Conservation (phyloP, 1,139 yeast genomes). For the Nakaseomyces uthaithaninus region DNA sequence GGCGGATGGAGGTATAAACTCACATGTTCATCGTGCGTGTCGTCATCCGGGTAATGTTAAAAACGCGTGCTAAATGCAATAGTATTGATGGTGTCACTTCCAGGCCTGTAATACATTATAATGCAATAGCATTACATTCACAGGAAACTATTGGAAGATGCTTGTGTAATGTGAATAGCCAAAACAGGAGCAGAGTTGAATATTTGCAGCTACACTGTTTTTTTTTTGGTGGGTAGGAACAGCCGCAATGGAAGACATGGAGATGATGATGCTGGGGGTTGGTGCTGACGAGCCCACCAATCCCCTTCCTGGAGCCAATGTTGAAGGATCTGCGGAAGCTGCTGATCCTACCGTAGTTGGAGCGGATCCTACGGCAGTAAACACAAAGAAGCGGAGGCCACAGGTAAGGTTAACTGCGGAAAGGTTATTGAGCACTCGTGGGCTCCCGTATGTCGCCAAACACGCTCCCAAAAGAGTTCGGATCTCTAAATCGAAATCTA, state of each 20-base stretch:
- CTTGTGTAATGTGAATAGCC: too few species aligned
- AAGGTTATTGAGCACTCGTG: slow-evolving; percentile 41
- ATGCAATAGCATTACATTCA: too few species aligned
- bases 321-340: background rate
- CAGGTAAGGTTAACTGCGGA: slow-evolving; percentile 41
- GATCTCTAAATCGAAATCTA: slow-evolving; percentile 37
- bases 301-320: background rate
- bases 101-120: too few species aligned
- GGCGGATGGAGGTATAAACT: too few species aligned
- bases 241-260: slow-evolving; percentile 6
- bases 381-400: slow-evolving; percentile 19
- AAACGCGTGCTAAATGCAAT: too few species aligned
- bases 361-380: slow-evolving; percentile 22
- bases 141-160: too few species aligned
- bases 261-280: slow-evolving; percentile 2
- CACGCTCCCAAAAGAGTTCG: slow-evolving; percentile 37
- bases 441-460: slow-evolving; percentile 41
- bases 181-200: too few species aligned
- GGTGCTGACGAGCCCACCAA: background rate
- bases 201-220: too few species aligned
- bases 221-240: too few species aligned
- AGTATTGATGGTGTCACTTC: too few species aligned
- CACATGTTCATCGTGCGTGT: too few species aligned
- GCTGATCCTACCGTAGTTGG: slow-evolving; percentile 4
- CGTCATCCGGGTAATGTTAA: too few species aligned